A percentile compares a stretch with the other conserved stretches of the same genome.
Conservation (phyloP, 371 early-diverging fungal genomes). For the Blastocladiella emersonii region DNA sequence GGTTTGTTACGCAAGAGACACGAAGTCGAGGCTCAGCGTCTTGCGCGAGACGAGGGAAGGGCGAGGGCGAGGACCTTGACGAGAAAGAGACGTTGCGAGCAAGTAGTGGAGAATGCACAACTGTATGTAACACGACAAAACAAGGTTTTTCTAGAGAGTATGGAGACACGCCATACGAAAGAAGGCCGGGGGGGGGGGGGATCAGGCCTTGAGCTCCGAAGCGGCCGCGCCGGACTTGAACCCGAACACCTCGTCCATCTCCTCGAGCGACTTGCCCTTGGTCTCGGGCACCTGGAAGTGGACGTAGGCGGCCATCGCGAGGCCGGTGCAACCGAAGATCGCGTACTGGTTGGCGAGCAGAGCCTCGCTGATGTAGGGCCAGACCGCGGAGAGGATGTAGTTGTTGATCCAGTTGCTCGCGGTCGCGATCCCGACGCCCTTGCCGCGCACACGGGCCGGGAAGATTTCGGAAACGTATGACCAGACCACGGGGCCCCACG, state of each 20-base stretch:
- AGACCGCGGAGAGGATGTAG: constrained; percentile 36
- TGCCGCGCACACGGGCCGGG: constrained; percentile 59
- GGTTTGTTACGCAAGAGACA: too few species aligned
- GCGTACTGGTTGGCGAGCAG: constrained; percentile 9
- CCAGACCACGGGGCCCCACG: constrained; percentile 91
- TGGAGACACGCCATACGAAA: too few species aligned
- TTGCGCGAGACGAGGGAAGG: too few species aligned
- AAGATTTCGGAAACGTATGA: constrained; percentile 81
- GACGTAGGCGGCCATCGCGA: constrained; percentile 19
- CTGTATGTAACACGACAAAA: too few species aligned
- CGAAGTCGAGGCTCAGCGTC: too few species aligned
- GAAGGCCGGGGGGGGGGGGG: too few species aligned
- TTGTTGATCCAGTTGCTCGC: constrained; percentile 81
- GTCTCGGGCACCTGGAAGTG: constrained; percentile 15
- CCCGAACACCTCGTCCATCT: neutral
- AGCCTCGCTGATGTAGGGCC: constrained; percentile 17
- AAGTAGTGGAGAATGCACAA: too few species aligned
- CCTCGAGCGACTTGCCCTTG: constrained; percentile 7
- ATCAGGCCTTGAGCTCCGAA: neutral
- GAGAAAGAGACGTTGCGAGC: too few species aligned
- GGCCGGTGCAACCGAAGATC: constrained; percentile 13
- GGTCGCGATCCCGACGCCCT: constrained; percentile 72
- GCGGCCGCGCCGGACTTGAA: neutral
- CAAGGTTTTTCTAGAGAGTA: too few species aligned
- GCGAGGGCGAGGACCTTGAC: too few species aligned